Base-by-base conservation (phyloP, 164 flowering plant species). In the Liriodendron chinense region DNA sequence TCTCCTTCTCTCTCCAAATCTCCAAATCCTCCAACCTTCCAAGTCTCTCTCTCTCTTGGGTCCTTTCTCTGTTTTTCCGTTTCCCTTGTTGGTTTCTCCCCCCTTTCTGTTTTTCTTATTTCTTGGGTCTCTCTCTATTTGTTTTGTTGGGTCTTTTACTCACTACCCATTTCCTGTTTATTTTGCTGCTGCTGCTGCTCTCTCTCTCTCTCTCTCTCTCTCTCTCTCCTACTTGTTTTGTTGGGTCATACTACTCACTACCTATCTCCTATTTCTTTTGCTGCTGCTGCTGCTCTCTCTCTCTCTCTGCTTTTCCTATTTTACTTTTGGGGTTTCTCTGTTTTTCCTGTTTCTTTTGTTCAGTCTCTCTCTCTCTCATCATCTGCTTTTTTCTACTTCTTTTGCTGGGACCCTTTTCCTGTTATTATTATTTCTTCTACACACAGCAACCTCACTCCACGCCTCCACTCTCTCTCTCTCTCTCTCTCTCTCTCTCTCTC, bases 361-460 rank as follows among this genome's bases (percentile, higher is more conserved):
- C 13, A 7, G 23, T 21, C 20, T 34, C 65, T 73, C 23, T 23
- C 70, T 77, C 71, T 56, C 69, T 73, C 64, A n/a, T 53, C 66
- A 71, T 64, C 64, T 24, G 48, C 7, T 57, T 25, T 25, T 50
- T 65, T 13, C 62, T 50, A 14, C 26, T 53, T 65, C 8, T 64
- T 18, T 34, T 7, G 47, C 68, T 50, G 83, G 83, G 69, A 65
- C 71, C 80, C 66, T 50, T 47, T 61, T 49, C 20, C 73, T 76
- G 75, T 72, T 70, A 78, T 79, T 65, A 80, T 85, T 83, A 78
- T 79, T 78, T 59, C 87, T 85, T 82, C 72, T 61, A 26, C n/a
- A 24, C 50, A 70, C 83, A 75, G 85, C 88, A 80, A 76, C 65
- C 21, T 48, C 77, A 56, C 47, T 25, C 68, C 59, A 53, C 59